Evolutionary conservation across 129 eudicot species (phyloP).

Genomic region (Rutidosis leptorrhynchoides): DNA sequence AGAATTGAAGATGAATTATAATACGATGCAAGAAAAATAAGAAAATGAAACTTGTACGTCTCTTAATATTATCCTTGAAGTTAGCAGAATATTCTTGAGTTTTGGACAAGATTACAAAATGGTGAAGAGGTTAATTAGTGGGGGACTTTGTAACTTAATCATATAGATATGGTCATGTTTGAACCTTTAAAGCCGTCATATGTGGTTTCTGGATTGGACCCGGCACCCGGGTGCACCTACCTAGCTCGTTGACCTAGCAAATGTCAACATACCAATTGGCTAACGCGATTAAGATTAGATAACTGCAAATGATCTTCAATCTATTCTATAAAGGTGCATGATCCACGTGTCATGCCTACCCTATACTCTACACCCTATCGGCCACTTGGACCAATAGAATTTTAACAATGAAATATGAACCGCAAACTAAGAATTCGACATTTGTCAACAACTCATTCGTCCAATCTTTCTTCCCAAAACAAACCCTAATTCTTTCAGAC

Average conservation of each 20-base stretch:
- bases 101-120: not conserved
- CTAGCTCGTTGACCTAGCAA: conserved; percentile 8
- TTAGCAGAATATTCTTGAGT: not conserved
- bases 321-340: too few relatives aligned
- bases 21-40: too few relatives aligned
- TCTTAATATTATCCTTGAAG: not conserved
- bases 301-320: too few relatives aligned
- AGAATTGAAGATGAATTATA: not conserved
- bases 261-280: conserved; percentile 16
- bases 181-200: conserved; percentile 22
- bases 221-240: conserved; percentile 1
- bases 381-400: too few relatives aligned
- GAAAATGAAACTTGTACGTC: not conserved
- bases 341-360: too few relatives aligned
- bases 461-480: too few relatives aligned
- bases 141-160: not conserved
- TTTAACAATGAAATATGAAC: too few relatives aligned
- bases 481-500: too few relatives aligned
- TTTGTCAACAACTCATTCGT: too few relatives aligned
- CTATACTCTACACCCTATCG: too few relatives aligned
- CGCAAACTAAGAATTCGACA: too few relatives aligned
- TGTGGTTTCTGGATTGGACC: conserved; percentile 15
- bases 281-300: too few relatives aligned
- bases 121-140: not conserved
- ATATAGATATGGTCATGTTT: not conserved